Evolutionary conservation across 2,329 filamentous ascomycete genomes (phyloP).

Genomic region (Allantophomopsis lycopodina): DNA sequence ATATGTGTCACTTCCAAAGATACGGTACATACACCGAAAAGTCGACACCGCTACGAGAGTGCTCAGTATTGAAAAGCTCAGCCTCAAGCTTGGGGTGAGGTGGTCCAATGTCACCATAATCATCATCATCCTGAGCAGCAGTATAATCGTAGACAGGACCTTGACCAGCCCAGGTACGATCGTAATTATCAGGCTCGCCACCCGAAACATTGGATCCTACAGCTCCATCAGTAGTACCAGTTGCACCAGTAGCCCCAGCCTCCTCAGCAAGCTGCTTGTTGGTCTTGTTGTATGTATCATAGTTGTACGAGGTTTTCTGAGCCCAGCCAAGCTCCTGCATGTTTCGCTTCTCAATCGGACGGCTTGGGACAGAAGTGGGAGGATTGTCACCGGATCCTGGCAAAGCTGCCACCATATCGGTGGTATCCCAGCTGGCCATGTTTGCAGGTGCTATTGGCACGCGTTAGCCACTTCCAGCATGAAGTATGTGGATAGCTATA

Average conservation of each 20-base stretch:
- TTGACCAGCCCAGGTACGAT: constrained; percentile 10
- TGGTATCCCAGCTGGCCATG: constrained; percentile 12
- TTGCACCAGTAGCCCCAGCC: constrained; percentile 1
- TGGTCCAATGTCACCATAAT: constrained; percentile 76
- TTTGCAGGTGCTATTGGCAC: background rate
- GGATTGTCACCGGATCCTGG: constrained; percentile 8
- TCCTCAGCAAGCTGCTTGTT: constrained; percentile 11
- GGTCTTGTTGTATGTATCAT: constrained; percentile 15
- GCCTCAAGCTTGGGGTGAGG: constrained; percentile 55
- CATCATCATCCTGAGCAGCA: constrained; percentile 38
- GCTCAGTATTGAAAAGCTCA: constrained; percentile 55
- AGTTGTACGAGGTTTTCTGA: constrained; percentile 14
- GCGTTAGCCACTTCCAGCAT: too few species aligned
- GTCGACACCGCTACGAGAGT: constrained; percentile 40
- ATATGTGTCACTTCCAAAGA: background rate
- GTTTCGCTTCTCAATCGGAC: constrained; percentile 5
- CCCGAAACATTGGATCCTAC: constrained; percentile 1
- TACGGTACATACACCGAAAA: constrained; percentile 38
- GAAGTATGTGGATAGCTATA: too few species aligned
- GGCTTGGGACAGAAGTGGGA: background rate
- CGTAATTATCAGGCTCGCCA: constrained; percentile 6
- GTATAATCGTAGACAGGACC: constrained; percentile 35
- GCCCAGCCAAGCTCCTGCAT: constrained; percentile 19
- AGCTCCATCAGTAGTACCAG: background rate
- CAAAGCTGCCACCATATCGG: constrained; percentile 20